phyloP scores from a whole-genome alignment of 2,329 filamentous ascomycete genomes.

The Ascochyta fabae region DNA sequence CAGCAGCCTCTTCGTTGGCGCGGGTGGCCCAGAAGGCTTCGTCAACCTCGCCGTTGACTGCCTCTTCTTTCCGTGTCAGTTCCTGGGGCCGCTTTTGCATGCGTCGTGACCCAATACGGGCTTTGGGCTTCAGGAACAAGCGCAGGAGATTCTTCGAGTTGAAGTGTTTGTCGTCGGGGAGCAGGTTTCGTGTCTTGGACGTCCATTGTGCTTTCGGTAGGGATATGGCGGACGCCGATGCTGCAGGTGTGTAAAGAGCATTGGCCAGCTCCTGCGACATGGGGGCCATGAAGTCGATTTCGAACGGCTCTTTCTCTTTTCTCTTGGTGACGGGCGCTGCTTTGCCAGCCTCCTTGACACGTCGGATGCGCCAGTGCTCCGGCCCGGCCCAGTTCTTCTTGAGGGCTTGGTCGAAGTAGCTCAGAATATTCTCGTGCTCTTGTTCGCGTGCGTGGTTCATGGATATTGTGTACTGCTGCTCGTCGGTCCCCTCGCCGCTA shows the following conservation, averaged over 20 bases:
- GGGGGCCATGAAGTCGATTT: conserved; percentile 85
- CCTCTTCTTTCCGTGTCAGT: conserved; percentile 49
- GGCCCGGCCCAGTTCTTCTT: conserved; percentile 98
- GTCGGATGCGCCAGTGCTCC: conserved; percentile 97
- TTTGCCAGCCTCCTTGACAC: conserved; percentile 79
- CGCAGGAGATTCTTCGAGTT: conserved; percentile 89
- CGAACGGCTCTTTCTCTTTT: conserved; percentile 96
- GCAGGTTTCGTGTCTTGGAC: conserved; percentile 87
- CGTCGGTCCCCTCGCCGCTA: conserved; percentile 62
- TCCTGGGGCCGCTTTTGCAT: conserved; percentile 40
- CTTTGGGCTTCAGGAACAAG: conserved; percentile 94
- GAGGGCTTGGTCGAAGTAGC: conserved; percentile 94
- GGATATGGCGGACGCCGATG: conserved; percentile 80
- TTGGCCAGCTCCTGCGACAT: conserved; percentile 75
- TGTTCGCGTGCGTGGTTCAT: conserved; percentile 71
- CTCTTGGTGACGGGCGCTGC: conserved; percentile 66
- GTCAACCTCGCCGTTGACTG: conserved; percentile 80
- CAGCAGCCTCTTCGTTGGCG: conserved; percentile 37
- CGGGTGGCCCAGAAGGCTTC: conserved; percentile 90
- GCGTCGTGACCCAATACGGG: conserved; percentile 74
- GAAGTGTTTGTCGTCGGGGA: conserved; percentile 98
- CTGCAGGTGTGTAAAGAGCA: conserved; percentile 79
- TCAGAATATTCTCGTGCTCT: conserved; percentile 93
- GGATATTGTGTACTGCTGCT: conserved; percentile 79
- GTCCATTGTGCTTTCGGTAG: conserved; percentile 95